Percentiles rank a stretch among this genome's conserved stretches.
These are phyloP conservation scores for Chytriomyces sp. DNA, from an alignment of 192 early-diverging fungal species.

Conservation along the genomic window DNA sequence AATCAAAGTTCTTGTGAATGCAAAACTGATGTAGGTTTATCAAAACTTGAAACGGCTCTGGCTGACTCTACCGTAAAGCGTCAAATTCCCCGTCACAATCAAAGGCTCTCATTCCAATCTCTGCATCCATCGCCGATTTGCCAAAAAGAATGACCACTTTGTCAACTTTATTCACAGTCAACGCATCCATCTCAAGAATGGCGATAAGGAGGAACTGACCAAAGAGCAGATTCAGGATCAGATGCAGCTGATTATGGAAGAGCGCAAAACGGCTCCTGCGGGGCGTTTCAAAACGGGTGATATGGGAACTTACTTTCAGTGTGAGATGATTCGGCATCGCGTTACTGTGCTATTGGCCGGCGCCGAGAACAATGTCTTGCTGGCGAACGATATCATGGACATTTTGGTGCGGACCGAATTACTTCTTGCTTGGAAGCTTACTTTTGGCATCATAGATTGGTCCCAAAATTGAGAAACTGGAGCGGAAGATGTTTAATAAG, in stretches of 20 bases:
- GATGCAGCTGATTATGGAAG: constrained; percentile 24
- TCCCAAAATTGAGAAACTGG: constrained; percentile 20
- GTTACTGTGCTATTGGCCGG: constrained; percentile 55
- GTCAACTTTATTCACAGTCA: constrained; percentile 31
- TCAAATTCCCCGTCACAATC: constrained; percentile 66
- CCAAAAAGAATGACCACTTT: constrained; percentile 51
- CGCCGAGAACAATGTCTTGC: constrained; percentile 58
- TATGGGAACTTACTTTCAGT: constrained; percentile 49
- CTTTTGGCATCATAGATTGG: constrained; percentile 16
- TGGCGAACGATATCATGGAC: constrained; percentile 53
- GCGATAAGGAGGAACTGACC: constrained; percentile 11
- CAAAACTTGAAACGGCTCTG: neutral
- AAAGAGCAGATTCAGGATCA: constrained; percentile 1
- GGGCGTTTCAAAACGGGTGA: constrained; percentile 14
- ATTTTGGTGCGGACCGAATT: constrained; percentile 64
- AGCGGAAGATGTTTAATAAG: constrained; percentile 64
- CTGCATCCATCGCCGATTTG: constrained; percentile 59
- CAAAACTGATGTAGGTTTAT: constrained; percentile 52
- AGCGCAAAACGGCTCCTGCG: neutral
- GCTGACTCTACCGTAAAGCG: constrained; percentile 36
- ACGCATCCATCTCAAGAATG: constrained; percentile 30
- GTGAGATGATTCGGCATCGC: constrained; percentile 56
- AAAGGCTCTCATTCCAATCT: constrained; percentile 60
- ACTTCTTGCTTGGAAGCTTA: too few species aligned
- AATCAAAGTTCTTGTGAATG: constrained; percentile 53